phyloP scores from a whole-genome alignment of 805 yeast genomes.

The Lipomyces yamadae region DNA sequence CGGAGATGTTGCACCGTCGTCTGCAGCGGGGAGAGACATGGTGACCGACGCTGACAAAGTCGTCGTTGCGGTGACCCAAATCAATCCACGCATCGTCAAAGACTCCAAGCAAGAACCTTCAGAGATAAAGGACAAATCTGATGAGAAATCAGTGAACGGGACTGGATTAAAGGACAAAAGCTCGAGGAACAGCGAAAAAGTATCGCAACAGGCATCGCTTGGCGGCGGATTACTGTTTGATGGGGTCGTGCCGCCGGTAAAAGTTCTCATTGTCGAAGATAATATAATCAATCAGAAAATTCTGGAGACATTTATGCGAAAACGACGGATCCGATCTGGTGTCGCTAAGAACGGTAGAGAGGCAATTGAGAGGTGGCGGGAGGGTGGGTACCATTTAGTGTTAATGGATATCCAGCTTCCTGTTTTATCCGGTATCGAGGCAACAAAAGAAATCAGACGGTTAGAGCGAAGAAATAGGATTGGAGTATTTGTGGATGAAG shows the following conservation, averaged over 20 bases:
- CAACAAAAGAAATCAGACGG: constrained; percentile 86
- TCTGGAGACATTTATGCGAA: constrained; percentile 82
- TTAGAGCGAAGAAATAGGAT: constrained; percentile 79
- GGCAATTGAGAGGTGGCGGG: constrained; percentile 92
- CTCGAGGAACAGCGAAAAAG: not conserved
- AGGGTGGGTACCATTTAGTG: constrained; percentile 92
- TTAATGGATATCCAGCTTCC: constrained; percentile 98
- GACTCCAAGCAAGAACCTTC: not conserved
- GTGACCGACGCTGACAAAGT: not conserved
- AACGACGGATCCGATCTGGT: constrained; percentile 80
- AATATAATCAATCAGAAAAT: constrained; percentile 92
- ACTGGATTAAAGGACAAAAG: constrained; percentile 12
- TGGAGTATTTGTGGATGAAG: constrained; percentile 59
- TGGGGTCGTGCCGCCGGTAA: constrained; percentile 83
- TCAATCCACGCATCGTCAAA: not conserved
- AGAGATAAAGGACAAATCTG: not conserved
- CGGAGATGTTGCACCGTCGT: not conserved
- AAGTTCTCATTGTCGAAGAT: constrained; percentile 93
- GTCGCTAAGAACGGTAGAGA: constrained; percentile 94
- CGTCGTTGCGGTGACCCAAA: not conserved
- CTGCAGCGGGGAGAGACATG: not conserved
- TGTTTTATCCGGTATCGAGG: constrained; percentile 93
- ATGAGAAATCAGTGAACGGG: not conserved
- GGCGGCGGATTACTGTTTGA: constrained; percentile 37
- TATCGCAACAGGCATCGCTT: not conserved